Conservation (phyloP, 371 early-diverging fungal species). For the Mortierella sp. region DNA sequence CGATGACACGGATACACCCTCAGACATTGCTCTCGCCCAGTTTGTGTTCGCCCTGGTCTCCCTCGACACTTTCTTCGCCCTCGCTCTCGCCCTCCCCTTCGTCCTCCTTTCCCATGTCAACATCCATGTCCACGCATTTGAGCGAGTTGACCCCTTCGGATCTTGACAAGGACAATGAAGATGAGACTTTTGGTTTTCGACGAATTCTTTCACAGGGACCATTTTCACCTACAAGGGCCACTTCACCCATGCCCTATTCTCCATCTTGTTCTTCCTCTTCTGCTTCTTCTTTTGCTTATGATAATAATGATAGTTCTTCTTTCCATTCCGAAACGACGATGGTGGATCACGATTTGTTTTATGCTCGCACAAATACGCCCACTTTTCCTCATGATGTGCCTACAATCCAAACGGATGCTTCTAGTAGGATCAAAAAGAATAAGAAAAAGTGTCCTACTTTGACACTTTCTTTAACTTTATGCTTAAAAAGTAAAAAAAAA, state of each 20-base stretch:
- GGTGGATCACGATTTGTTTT: not conserved
- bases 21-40: not conserved
- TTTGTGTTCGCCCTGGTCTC: not conserved
- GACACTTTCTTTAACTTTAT: not conserved
- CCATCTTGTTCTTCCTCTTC: conserved; percentile 7
- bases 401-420: not conserved
- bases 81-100: not conserved
- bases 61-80: not conserved
- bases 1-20: conserved; percentile 13
- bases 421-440: not conserved
- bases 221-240: too few species aligned
- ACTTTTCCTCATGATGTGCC: not conserved
- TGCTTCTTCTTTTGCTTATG: not conserved
- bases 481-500: not conserved
- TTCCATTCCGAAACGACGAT: not conserved
- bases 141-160: not conserved
- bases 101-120: not conserved
- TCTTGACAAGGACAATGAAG: conserved; percentile 33
- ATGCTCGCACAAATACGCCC: not conserved
- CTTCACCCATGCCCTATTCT: not conserved
- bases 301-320: not conserved
- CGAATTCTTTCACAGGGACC: too few species aligned
- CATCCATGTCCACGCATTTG: not conserved
- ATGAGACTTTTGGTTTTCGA: conserved; percentile 1
- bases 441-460: not conserved